Percentiles rank a stretch among this genome's conserved stretches.
Conservation (phyloP, 73 alveolate genomes). For the Symbiodinium pilosum region DNA sequence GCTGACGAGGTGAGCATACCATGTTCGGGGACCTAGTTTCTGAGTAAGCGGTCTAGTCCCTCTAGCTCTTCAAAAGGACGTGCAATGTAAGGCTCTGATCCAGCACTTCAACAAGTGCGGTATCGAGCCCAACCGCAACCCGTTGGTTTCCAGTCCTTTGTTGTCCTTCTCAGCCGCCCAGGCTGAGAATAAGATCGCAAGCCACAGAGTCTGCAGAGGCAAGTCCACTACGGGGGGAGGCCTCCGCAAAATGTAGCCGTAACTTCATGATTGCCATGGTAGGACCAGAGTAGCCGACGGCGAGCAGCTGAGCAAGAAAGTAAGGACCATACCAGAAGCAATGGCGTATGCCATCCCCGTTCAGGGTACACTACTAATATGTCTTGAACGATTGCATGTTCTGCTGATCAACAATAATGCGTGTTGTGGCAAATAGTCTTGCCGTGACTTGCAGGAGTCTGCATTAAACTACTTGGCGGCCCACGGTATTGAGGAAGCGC, state of each 20-base stretch:
- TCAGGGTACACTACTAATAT: too few relatives aligned
- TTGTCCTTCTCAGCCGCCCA: neutral
- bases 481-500: constrained; percentile 44
- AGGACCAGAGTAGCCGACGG: constrained; percentile 31
- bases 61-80: too few relatives aligned
- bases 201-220: constrained; percentile 47
- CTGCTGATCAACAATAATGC: too few relatives aligned
- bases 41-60: too few relatives aligned
- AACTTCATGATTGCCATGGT: neutral
- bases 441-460: constrained; percentile 24
- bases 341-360: too few relatives aligned
- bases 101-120: neutral
- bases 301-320: constrained; percentile 35
- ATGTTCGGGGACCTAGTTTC: neutral
- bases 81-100: neutral
- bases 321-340: too few relatives aligned
- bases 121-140: neutral
- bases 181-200: constrained; percentile 32
- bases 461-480: constrained; percentile 33
- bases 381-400: too few relatives aligned
- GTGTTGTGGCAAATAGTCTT: too few relatives aligned
- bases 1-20: constrained; percentile 27
- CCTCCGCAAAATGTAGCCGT: neutral
- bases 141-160: neutral
- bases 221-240: too few relatives aligned